Evolutionary conservation across 2,329 filamentous ascomycete genomes (phyloP).

Genomic region (Colletotrichum spaethianum): DNA sequence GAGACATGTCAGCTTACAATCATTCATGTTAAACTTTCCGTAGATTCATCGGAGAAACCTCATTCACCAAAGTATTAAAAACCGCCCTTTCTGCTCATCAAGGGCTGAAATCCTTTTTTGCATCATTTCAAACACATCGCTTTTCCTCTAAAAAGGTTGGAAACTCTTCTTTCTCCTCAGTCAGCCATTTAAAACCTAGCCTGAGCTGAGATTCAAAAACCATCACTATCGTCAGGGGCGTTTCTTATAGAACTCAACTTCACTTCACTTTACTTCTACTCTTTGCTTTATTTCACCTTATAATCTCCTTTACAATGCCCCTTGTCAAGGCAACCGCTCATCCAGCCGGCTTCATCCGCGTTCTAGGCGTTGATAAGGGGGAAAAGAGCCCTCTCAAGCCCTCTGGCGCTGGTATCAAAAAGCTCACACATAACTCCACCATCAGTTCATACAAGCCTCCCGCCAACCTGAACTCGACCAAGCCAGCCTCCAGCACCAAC

Average conservation of each 20-base stretch:
- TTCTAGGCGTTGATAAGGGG: not conserved
- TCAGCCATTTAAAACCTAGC: not conserved
- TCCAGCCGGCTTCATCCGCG: not conserved
- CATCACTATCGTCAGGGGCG: not conserved
- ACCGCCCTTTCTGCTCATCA: not conserved
- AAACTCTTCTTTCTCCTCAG: too few species aligned
- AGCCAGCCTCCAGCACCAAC: not conserved
- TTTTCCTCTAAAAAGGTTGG: not conserved
- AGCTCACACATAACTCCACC: not conserved
- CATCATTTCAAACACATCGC: not conserved
- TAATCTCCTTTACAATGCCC: not conserved
- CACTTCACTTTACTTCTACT: not conserved
- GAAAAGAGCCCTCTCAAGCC: not conserved
- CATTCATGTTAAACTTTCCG: not conserved
- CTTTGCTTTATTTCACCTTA: not conserved
- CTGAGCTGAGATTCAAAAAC: not conserved
- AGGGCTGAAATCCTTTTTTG: not conserved
- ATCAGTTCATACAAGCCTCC: not conserved
- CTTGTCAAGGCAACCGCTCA: not conserved
- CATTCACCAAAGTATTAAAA: fast-evolving
- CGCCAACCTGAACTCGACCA: not conserved
- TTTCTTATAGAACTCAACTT: not conserved
- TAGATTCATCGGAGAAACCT: not conserved
- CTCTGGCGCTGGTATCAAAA: not conserved
- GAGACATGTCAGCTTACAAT: not conserved